phyloP scores from a whole-genome alignment of 805 yeast genomes.

The Wickerhamiella allomyrinae region DNA sequence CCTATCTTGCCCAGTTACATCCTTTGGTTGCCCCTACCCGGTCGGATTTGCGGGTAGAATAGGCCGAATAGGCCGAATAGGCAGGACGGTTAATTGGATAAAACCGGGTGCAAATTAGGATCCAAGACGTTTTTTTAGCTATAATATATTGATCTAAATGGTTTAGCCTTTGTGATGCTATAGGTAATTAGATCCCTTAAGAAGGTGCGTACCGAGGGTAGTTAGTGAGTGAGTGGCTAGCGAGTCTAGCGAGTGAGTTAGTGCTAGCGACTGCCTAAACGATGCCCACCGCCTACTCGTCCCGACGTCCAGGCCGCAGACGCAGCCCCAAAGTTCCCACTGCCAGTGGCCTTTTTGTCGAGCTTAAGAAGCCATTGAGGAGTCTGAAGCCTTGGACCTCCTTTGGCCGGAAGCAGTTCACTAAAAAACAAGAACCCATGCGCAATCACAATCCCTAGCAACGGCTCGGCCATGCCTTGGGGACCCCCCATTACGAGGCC shows the following conservation, averaged over 20 bases:
- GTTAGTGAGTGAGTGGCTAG: background rate
- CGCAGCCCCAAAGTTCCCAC: background rate
- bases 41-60: constrained; percentile 79
- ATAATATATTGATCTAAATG: too few species aligned
- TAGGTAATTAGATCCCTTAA: too few species aligned
- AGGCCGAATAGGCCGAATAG: constrained; percentile 2
- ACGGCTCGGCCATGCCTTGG: constrained; percentile 14
- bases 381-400: constrained; percentile 16
- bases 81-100: background rate
- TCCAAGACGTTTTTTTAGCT: too few species aligned
- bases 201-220: too few species aligned
- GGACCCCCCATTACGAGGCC: constrained; percentile 21
- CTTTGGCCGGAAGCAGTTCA: constrained; percentile 19
- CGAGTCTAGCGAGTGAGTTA: background rate
- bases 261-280: constrained; percentile 8
- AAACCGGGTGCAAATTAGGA: background rate
- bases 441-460: constrained; percentile 22
- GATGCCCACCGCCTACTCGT: constrained; percentile 16
- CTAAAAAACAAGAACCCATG: constrained; percentile 23
- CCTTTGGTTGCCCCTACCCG: constrained; percentile 86
- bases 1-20: constrained; percentile 73
- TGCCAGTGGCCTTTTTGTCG: constrained; percentile 4
- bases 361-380: constrained; percentile 5
- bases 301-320: background rate
- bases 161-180: too few species aligned